Conservation (phyloP, 306 rosid species). For the Prunus mira region DNA sequence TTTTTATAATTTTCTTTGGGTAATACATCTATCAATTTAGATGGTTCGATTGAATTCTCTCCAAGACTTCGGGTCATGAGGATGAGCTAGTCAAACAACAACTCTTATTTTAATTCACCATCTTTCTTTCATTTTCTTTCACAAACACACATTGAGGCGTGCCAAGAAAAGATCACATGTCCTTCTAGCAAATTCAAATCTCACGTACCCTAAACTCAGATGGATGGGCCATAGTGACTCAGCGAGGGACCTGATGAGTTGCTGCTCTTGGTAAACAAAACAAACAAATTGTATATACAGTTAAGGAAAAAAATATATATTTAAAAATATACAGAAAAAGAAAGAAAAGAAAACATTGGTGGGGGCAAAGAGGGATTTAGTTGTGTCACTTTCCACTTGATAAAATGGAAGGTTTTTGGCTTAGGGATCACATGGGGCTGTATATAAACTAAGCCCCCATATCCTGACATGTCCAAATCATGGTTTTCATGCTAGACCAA, state of each 20-base stretch:
- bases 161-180: too few relatives aligned
- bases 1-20: too few relatives aligned
- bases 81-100: too few relatives aligned
- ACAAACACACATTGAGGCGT: too few relatives aligned
- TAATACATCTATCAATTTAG: too few relatives aligned
- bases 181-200: too few relatives aligned
- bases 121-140: too few relatives aligned
- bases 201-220: neutral
- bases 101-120: too few relatives aligned
- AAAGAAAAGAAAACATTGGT: neutral
- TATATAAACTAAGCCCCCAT: constrained; percentile 11
- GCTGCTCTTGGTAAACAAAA: neutral
- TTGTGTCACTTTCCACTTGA: constrained; percentile 18
- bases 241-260: neutral
- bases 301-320: neutral
- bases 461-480: constrained; percentile 33
- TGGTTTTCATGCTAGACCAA: constrained; percentile 15
- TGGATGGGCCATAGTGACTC: neutral
- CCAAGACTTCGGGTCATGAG: too few relatives aligned
- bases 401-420: neutral
- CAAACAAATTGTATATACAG: too few relatives aligned
- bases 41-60: too few relatives aligned
- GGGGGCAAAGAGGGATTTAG: constrained; percentile 12
- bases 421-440: constrained; percentile 27
- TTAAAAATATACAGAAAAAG: neutral